Evolutionary conservation across 345 rosid genomes (phyloP).

Genomic region (Pistacia integerrima): DNA sequence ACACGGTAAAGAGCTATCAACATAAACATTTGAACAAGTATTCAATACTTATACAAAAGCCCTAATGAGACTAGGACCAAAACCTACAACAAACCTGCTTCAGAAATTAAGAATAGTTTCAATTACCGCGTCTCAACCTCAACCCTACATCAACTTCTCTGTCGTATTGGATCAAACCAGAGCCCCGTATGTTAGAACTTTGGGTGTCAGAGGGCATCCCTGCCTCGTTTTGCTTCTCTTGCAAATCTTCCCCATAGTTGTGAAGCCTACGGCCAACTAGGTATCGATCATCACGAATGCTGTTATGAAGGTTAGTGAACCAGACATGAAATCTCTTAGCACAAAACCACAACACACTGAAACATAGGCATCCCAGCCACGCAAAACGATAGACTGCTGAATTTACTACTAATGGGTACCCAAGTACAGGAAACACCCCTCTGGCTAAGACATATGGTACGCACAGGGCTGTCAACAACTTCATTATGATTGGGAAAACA

Average conservation of each 20-base stretch:
- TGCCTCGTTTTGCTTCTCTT: slow-evolving; percentile 33
- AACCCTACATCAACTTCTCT: slow-evolving; percentile 58
- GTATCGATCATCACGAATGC: slow-evolving; percentile 93
- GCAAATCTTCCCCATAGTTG: slow-evolving; percentile 67
- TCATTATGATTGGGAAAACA: slow-evolving; percentile 88
- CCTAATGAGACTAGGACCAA: neutral
- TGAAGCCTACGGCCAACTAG: slow-evolving; percentile 95
- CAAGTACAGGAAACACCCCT: slow-evolving; percentile 91
- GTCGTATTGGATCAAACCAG: slow-evolving; percentile 39
- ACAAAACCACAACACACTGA: slow-evolving; percentile 74
- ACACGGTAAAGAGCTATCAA: neutral
- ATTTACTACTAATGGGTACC: slow-evolving; percentile 88
- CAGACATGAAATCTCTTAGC: slow-evolving; percentile 88
- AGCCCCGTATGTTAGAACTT: slow-evolving; percentile 21
- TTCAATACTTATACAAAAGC: neutral
- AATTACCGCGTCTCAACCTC: slow-evolving; percentile 56
- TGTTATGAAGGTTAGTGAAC: slow-evolving; percentile 99
- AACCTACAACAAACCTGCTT: neutral
- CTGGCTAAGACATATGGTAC: slow-evolving; percentile 89
- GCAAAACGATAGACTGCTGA: slow-evolving; percentile 97
- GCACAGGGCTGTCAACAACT: slow-evolving; percentile 91
- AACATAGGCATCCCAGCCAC: slow-evolving; percentile 90
- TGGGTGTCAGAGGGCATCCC: slow-evolving; percentile 27
- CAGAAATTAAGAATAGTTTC: slow-evolving; percentile 31
- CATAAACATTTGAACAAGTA: neutral